phyloP scores from a whole-genome alignment of 2,329 filamentous ascomycete species.

The Trichoderma simmonsii region DNA sequence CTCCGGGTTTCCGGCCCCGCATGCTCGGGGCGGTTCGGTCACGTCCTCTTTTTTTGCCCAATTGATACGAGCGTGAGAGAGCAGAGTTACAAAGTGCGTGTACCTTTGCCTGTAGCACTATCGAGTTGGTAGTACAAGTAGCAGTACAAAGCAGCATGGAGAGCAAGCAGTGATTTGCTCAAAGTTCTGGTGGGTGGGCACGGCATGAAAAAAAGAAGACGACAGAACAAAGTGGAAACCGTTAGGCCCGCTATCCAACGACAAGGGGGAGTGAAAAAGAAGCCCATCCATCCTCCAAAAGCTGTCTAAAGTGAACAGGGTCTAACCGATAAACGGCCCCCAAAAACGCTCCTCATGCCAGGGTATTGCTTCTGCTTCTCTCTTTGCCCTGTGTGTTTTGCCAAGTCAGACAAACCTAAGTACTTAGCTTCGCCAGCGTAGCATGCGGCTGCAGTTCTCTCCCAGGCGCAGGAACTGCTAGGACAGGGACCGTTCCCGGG shows the following conservation, averaged over 20 bases:
- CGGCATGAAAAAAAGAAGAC: background rate
- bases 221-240: background rate
- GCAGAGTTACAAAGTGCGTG: background rate
- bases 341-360: background rate
- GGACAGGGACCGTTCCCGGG: background rate
- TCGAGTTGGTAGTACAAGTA: background rate
- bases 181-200: background rate
- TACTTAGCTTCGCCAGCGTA: background rate
- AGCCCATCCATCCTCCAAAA: background rate
- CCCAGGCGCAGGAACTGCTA: constrained; percentile 6
- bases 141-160: background rate
- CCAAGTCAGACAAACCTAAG: background rate
- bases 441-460: constrained; percentile 7
- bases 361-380: background rate
- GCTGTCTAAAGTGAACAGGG: background rate
- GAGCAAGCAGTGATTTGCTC: background rate
- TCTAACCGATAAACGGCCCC: constrained; percentile 2
- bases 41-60: background rate
- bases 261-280: background rate
- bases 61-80: background rate
- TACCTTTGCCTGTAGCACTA: background rate
- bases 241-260: background rate
- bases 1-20: constrained; percentile 20
- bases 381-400: background rate
- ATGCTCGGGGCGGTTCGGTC: constrained; percentile 17